These are phyloP conservation scores for Amanita brunnescens DNA, from an alignment of 768 basidiomycete species.

Conservation along the genomic window DNA sequence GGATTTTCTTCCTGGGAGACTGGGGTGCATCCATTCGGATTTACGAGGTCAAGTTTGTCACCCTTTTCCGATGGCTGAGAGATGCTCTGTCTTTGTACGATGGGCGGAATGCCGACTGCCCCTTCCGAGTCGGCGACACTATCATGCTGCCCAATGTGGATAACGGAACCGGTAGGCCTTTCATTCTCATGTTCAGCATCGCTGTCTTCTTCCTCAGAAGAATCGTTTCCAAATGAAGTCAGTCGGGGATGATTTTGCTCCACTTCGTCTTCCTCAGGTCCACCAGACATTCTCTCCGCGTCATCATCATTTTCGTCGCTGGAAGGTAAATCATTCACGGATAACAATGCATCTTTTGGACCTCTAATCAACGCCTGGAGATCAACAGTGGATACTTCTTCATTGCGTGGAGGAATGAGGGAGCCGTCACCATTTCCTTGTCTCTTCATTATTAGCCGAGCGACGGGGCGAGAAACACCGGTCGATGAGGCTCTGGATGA, in stretches of 20 bases:
- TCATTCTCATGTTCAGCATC: conserved; percentile 21
- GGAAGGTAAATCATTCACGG: conserved; percentile 28
- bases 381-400: conserved; percentile 15
- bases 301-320: conserved; percentile 24
- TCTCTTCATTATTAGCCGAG: background rate
- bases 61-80: background rate
- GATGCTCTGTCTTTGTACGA: background rate
- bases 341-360: conserved; percentile 21
- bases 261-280: conserved; percentile 25
- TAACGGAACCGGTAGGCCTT: background rate
- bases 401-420: background rate
- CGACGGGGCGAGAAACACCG: background rate
- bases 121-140: background rate
- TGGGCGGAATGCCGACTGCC: no score
- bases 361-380: conserved; percentile 31
- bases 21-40: background rate
- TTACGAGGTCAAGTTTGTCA: background rate
- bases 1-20: background rate
- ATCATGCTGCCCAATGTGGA: background rate
- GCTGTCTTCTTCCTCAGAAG: conserved; percentile 29
- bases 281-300: conserved; percentile 31
- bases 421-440: background rate
- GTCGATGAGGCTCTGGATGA: background rate
- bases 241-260: conserved; percentile 21
- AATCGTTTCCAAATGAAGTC: conserved; percentile 17